Evolutionary conservation across 225 moss, liverwort and hornwort species (phyloP), one percentile per base, ranked within the genome.

Genomic region (Marchantia polymorpha): DNA sequence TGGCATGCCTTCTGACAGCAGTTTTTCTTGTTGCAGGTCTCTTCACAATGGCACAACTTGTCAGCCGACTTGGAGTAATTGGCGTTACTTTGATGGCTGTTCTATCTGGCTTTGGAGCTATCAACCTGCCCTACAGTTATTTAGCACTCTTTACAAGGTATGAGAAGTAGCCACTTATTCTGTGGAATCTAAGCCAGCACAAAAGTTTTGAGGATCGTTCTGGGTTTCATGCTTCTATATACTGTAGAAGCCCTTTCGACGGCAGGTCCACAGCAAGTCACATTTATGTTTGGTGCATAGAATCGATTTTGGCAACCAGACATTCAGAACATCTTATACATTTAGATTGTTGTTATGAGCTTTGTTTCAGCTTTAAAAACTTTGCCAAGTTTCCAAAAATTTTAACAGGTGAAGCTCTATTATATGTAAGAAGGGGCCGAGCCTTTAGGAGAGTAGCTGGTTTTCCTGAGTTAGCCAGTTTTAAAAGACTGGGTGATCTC

Each of bases 31-130:
- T 17, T 31, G 69, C 89, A 91, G 91, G 91, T 72, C 83, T 91
- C 77, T 91, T 91, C 81, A 89, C 91, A 74, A 91, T 91, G 91
- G 91, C 91, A 75, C 91, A 91, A 75, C 87, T 91, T 46, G 89
- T 91, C 65, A 87, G 91, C 87, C 85, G 91, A 75, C 87, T 91
- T 79, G 91, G 91, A 55, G 89, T 91, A n/a, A 87, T 91, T 76
- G 91, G 91, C 56, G 91, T 91, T 73, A 82, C 91, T 47, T 74
- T 91, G 15, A 91, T 91, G 91, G 89, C 91, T 69, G 85, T 91
- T 69, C 80, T 91, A 71, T 85, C 91, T 47, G 91, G 91, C 59
- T 91, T 87, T 70, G 91, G 91, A 83, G 91, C 91, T 67, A 89
- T 91, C 73, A 91, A 85, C 63, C 87, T 91, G 64, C 91, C 91